Evolutionary conservation across 345 rosid genomes (phyloP), one percentile per base, ranked within the genome.

Genomic region (Pelargonium nanum): DNA sequence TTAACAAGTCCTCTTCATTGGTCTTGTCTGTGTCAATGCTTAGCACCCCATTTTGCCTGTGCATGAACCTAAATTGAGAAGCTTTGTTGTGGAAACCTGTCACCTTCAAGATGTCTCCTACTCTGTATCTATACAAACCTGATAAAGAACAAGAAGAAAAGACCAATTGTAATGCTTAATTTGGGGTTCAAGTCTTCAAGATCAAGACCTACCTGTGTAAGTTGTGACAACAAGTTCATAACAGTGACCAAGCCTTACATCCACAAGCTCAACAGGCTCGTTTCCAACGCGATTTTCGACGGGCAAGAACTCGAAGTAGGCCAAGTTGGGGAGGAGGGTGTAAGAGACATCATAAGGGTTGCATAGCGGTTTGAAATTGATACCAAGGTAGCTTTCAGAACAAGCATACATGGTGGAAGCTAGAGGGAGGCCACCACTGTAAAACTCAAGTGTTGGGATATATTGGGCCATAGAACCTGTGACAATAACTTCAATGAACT

Each of bases 381-480:
- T 83, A 23, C 98, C 96, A 50, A 88, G 85, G 77, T 78, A 91
- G 68, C 98, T 86, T 71, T 91, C 97, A 15, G 97, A 91, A n/a
- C 96, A 91, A 45, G 88, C 96, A 75, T 88, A 91, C 98, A 91
- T 91, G 5, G 85, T 87, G 28, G 96, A 91, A 67, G 86, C 71
- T 70, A 88, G 68, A 10, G 96, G 98, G 50, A 86, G 71, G 30
- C 96, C 96, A 3, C 92, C 96, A 19, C 92, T 78, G 71, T 88
- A 91, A 53, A 81, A 84, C 76, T 88, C 95, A 1, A 91, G 92
- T 17, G 86, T 86, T 0, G 95, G 85, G 50, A 91, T 85, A 55
- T 91, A 91, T 57, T 91, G 98, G 24, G 98, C 96, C 98, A 91
- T 91, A 1, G 98, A 83, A 34, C 96, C 96, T 6, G 98, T 91